phyloP scores from a whole-genome alignment of 2,329 filamentous ascomycete genomes.

The Fusarium siculi region DNA sequence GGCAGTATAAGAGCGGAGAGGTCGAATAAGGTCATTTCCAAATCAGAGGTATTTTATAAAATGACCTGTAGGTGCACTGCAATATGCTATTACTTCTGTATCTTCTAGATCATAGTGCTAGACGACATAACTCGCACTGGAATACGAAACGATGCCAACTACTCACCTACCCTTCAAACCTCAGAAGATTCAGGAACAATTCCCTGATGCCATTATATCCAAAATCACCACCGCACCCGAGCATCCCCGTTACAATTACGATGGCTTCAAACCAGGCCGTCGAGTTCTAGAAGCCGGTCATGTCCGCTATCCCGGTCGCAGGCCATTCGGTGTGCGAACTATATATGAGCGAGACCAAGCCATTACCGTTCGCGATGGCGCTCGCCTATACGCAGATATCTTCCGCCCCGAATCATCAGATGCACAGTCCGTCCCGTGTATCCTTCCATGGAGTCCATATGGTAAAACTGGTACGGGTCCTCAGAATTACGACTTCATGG shows the following conservation, averaged over 20 bases:
- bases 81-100: too few relatives aligned
- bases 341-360: background rate
- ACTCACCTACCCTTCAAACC: background rate
- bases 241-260: background rate
- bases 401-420: background rate
- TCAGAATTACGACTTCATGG: background rate
- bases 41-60: too few relatives aligned
- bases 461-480: conserved; percentile 18
- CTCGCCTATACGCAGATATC: conserved; percentile 7
- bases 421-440: background rate
- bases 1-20: background rate
- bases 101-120: too few relatives aligned
- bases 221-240: background rate
- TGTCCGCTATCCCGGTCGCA: background rate
- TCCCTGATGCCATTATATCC: background rate
- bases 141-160: too few relatives aligned
- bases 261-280: background rate
- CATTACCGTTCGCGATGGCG: conserved; percentile 11
- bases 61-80: fast-evolving
- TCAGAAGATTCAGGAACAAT: background rate
- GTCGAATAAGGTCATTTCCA: fast-evolving
- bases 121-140: too few relatives aligned
- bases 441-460: conserved; percentile 14
- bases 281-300: background rate
- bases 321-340: background rate